Base-by-base conservation (phyloP, 78 protist genomes). In the Dictyostelium brefeldianum region DNA sequence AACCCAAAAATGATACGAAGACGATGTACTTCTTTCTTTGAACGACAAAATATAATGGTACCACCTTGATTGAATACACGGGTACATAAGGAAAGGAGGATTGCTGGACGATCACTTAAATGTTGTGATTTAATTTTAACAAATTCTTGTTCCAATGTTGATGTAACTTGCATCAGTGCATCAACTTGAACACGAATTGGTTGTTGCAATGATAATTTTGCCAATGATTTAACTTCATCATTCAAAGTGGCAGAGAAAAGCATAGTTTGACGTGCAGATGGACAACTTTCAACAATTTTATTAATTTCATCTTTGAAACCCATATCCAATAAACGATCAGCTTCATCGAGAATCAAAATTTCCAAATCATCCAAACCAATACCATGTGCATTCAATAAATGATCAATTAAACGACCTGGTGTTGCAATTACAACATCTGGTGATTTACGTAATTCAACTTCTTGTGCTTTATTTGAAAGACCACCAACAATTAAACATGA, bases 381-480 rank as follows among this genome's bases (percentile, higher is more conserved):
- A 51, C 95, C 89, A 41, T 73, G 91, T 4, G 98, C 94, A 85
- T 95, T 97, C 53, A 74, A 80, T 22, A 98, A 31, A 82, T 96
- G 98, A 69, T 98, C 99, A 47, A 97, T 73, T 31, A 98, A 29
- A 57, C 99, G 94, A 29, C 99, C 99, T 15, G 99, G 99, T 10
- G 99, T 98, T 9, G 98, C 98, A 46, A 98, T 94, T 27, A 98
- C 94, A 53, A 98, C 80, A 57, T 97, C 98, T 27, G 98, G 98
- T 18, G 47, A 43, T 46, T 81, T 80, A n/a, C 80, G 15, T n/a
- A 97, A 31, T 25, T 59, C 97, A 17, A 75, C 77, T 65, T 74
- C 92, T 77, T 98, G 98, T 31, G 85, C 83, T 12, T 84, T 59
- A 70, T 74, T 78, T 15, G 83, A 47, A 18, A 96, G 92, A 59